phyloP scores from a whole-genome alignment of 306 rosid species.

The Lathyrus sativus region DNA sequence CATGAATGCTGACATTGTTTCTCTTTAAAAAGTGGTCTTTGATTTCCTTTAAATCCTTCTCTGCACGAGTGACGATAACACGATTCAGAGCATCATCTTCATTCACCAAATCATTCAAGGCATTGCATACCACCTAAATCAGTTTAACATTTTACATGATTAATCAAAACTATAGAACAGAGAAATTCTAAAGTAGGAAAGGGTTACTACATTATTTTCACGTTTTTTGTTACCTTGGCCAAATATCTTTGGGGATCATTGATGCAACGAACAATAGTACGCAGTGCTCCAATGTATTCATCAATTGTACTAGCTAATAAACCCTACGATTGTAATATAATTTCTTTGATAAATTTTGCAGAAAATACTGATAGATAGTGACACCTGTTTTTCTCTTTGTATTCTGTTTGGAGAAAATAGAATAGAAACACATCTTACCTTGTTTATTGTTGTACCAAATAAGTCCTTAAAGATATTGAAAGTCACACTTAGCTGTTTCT shows the following conservation, averaged over 20 bases:
- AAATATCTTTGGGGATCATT: slow-evolving; percentile 46
- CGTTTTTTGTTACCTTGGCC: slow-evolving; percentile 45
- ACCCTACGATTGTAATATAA: slow-evolving; percentile 39
- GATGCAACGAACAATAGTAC: slow-evolving; percentile 49
- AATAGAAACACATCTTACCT: slow-evolving; percentile 41
- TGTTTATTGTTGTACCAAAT: slow-evolving; percentile 49
- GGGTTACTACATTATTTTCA: background rate
- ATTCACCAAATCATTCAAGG: slow-evolving; percentile 40
- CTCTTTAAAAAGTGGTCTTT: slow-evolving; percentile 45
- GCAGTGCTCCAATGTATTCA: slow-evolving; percentile 47
- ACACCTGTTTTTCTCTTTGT: background rate
- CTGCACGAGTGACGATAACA: slow-evolving; percentile 57
- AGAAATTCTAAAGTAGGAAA: background rate
- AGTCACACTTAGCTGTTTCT: slow-evolving; percentile 51
- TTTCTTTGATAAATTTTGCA: background rate
- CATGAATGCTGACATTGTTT: slow-evolving; percentile 43
- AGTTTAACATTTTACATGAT: slow-evolving; percentile 6
- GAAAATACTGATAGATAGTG: background rate
- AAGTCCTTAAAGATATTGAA: slow-evolving; percentile 48
- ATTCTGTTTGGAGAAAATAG: background rate
- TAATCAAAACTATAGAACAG: background rate
- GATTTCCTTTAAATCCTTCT: slow-evolving; percentile 54
- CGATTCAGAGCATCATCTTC: slow-evolving; percentile 51
- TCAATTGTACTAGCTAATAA: slow-evolving; percentile 31
- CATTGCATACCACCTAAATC: slow-evolving; percentile 44